Base-by-base conservation (phyloP, 2,329 filamentous ascomycete species). In the Pezicula radicicola region DNA sequence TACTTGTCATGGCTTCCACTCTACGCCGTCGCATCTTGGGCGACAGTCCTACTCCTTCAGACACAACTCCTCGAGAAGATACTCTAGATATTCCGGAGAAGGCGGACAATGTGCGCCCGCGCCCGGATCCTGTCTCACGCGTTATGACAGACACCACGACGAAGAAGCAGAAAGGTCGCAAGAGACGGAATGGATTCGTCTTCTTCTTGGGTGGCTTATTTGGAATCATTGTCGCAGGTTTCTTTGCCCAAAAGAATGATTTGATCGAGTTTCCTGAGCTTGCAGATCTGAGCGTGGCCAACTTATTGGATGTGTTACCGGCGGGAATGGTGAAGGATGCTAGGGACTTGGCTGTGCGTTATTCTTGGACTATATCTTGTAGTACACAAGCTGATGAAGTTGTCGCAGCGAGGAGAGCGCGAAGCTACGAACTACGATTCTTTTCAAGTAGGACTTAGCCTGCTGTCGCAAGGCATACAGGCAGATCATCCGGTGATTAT, bases 401-500 rank as follows among this genome's bases (percentile, higher is more conserved):
- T 30, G 47, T 25, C 21, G 7, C 42, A 88, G 87, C 89, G 90
- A 75, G 86, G 88, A 63, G 92, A 97, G 72, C 87, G 90, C 59
- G 91, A 95, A 60, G 83, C 90, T 41, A 87, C 96, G 58, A 88
- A 88, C 63, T 96, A 96, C 71, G 94, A 99, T 73, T 89, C 92
- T 6, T 99, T 99, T 66, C 84, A 91, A 1, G 89, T 97, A 44
- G 95, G 94, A 5, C 73, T 94, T 28, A 89, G 95, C 63, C 87
- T 92, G 18, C 85, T 85, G 37, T 75, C 85, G 4, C 88, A 97
- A 68, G 95, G 95, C 1, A 78, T 97, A 16, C 70, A 80, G 45
- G 93, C 89, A 15, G 80, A 89, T 53, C 91, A 97, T 63, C 91
- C 94, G 1, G 86, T 99, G 55, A 89, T 99, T 57, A 97, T 99